Percentiles rank a stretch among this genome's conserved stretches.
phyloP scores from a whole-genome alignment of 805 yeast genomes.

The Yarrowia sp. region DNA sequence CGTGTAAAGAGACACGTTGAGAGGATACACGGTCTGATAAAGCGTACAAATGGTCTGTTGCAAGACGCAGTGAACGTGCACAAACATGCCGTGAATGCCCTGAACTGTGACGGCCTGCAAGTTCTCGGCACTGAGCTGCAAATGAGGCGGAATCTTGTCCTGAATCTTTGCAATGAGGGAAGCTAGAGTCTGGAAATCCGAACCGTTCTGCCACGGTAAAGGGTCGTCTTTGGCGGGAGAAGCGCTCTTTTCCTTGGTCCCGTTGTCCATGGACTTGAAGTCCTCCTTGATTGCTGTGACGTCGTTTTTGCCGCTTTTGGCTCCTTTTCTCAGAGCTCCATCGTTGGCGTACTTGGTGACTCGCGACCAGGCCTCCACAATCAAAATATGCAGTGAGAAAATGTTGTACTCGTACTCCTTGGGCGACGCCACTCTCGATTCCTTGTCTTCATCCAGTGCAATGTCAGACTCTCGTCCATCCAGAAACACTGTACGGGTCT shows the following conservation, averaged over 20 bases:
- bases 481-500: slow-evolving; percentile 5
- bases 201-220: slow-evolving; percentile 30
- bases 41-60: slow-evolving; percentile 36
- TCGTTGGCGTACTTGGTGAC: slow-evolving; percentile 29
- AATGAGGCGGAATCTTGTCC: slow-evolving; percentile 22
- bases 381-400: slow-evolving; percentile 10
- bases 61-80: slow-evolving; percentile 37
- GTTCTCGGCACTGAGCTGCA: slow-evolving; percentile 16
- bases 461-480: slow-evolving; percentile 21
- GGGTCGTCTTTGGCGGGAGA: background rate
- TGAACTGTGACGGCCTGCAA: background rate
- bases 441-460: slow-evolving; percentile 23
- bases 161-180: background rate
- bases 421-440: slow-evolving; percentile 2
- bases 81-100: slow-evolving; percentile 32
- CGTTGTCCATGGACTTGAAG: background rate
- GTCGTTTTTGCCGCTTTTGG: slow-evolving; percentile 36
- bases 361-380: slow-evolving; percentile 30
- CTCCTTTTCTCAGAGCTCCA: slow-evolving; percentile 29
- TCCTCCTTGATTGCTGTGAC: slow-evolving; percentile 28
- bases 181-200: slow-evolving; percentile 28
- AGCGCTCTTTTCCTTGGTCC: background rate
- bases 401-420: slow-evolving; percentile 27
- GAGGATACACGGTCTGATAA: slow-evolving; percentile 37
- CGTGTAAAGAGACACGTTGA: slow-evolving; percentile 26